Percentiles rank a stretch among this genome's conserved stretches.
These are phyloP conservation scores for Botrytis galanthina DNA, from an alignment of 2,329 filamentous ascomycete species.

Conservation along the genomic window DNA sequence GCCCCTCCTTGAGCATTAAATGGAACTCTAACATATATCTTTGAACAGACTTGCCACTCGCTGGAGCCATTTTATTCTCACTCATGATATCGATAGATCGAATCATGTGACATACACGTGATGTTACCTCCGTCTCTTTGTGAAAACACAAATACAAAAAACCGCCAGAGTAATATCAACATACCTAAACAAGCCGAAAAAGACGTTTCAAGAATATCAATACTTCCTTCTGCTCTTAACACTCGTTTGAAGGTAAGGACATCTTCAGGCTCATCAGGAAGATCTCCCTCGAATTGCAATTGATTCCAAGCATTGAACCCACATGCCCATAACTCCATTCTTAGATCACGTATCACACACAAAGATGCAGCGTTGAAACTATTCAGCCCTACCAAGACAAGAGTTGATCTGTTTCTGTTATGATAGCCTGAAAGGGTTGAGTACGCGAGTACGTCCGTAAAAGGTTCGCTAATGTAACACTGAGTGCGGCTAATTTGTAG, in stretches of 20 bases:
- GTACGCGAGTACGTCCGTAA: background rate
- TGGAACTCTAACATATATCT: background rate
- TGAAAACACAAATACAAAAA: background rate
- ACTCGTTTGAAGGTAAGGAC: slow-evolving; percentile 46
- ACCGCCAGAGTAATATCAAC: background rate
- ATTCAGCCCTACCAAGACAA: background rate
- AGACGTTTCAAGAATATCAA: slow-evolving; percentile 41
- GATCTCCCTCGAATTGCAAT: slow-evolving; percentile 42
- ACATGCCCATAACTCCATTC: slow-evolving; percentile 51
- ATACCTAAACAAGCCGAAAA: slow-evolving; percentile 39
- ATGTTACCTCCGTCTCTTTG: too few species aligned
- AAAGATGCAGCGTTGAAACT: background rate
- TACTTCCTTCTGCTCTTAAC: slow-evolving; percentile 38
- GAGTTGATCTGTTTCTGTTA: background rate
- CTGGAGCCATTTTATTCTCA: background rate
- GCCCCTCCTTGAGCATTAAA: background rate
- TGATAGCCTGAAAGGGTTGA: background rate
- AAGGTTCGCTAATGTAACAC: slow-evolving; percentile 6
- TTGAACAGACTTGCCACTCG: background rate
- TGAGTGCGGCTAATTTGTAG: background rate
- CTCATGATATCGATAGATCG: too few species aligned
- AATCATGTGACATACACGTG: slow-evolving; percentile 6
- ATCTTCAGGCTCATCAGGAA: slow-evolving; percentile 46
- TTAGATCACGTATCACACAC: background rate
- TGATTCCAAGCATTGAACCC: slow-evolving; percentile 61